phyloP scores from a whole-genome alignment of 768 basidiomycete species.

The Macrolepiota albuminosa region DNA sequence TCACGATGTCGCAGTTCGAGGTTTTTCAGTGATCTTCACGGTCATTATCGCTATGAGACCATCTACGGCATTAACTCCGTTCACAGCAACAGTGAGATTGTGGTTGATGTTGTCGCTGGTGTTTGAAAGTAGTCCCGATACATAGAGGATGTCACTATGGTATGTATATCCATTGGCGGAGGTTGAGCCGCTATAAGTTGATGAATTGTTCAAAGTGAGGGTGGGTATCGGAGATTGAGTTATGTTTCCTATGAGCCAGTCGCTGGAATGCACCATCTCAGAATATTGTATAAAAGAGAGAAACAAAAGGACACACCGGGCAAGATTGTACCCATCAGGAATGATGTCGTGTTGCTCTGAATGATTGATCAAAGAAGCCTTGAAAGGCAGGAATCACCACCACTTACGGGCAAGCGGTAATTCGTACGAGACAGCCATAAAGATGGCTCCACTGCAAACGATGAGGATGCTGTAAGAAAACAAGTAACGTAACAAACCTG shows the following conservation, averaged over 20 bases:
- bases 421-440: constrained; percentile 75
- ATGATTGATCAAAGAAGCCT: not conserved
- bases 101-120: constrained; percentile 71
- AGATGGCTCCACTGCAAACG: constrained; percentile 56
- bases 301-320: constrained; percentile 40
- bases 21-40: constrained; percentile 52
- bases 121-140: constrained; percentile 67
- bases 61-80: constrained; percentile 65
- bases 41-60: constrained; percentile 79
- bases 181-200: constrained; percentile 60
- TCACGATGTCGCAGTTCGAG: constrained; percentile 27
- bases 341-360: constrained; percentile 67
- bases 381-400: not conserved
- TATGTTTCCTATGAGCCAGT: constrained; percentile 83
- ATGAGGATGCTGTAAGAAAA: not conserved
- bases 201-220: constrained; percentile 45
- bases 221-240: constrained; percentile 51
- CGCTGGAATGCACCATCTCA: constrained; percentile 35
- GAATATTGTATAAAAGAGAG: not conserved
- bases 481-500: constrained; percentile 35
- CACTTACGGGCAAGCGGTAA: constrained; percentile 50
- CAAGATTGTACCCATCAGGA: constrained; percentile 76
- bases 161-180: constrained; percentile 69
- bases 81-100: constrained; percentile 43
- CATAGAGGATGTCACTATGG: constrained; percentile 60